Base-by-base conservation (phyloP, 352 stramenopile species). In the Phytophthora sp. region DNA sequence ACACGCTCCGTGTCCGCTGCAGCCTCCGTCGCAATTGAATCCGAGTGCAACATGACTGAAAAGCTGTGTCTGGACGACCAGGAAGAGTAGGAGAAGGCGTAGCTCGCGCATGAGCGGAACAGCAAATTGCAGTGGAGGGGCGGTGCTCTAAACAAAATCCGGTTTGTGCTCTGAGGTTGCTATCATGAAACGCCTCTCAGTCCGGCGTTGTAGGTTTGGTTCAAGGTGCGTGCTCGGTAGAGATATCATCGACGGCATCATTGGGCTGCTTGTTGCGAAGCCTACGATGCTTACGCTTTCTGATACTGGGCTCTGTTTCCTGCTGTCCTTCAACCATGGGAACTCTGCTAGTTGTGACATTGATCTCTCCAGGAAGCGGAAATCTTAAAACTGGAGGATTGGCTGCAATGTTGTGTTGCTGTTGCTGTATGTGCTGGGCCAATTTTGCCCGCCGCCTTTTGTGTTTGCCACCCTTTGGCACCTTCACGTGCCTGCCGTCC, bases 1-100 rank as follows among this genome's bases (percentile, higher is more conserved):
- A 23, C 82, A 92, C 0, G 70, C 70, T 17, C 82, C 84, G 37
- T 89, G 75, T 9, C 91, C 92, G 30, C 79, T 96, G 69, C 94
- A 98, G 53, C 87, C 88, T 74, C 84, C 84, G 49, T 89, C 79
- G 35, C 77, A 92, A n/a, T 61, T 84, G 55, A 84, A 64, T 32
- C 52, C 52, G 34, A 54, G 26, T 15, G 32, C 35, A 11, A 61
- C 51, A 28, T 42, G 8, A 12, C 11, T 28, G 34, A 17, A 15
- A 56, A 51, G 35, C 26, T 35, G 13, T 9, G 34, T 18, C 11
- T 50, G 39, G 12, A 54, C 21, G 28, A 58, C 35, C 5, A 71
- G 8, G 3, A 50, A 43, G 18, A 67, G 20, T 17, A 66, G 26
- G 27, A 62, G 24, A 11, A 62, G 20, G 31, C 37, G 30, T 32